Percentiles rank a stretch among this genome's conserved stretches.
phyloP scores from a whole-genome alignment of 176 grass and related monocot species.

The Rhynchospora breviuscula region DNA sequence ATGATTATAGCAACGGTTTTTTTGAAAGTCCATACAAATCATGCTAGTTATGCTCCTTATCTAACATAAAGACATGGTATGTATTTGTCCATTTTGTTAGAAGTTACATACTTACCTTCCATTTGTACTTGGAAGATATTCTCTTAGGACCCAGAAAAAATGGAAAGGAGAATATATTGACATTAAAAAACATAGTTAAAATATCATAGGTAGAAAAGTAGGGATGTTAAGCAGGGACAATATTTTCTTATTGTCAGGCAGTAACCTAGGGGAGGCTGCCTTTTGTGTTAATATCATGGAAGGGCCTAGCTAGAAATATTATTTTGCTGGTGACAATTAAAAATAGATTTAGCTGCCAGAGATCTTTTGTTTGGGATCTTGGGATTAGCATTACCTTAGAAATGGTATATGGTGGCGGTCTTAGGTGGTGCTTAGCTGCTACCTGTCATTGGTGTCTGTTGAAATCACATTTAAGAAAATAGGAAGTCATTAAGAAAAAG shows the following conservation, averaged over 20 bases:
- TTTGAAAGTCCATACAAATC: neutral
- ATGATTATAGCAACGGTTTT: neutral
- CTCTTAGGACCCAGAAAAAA: neutral
- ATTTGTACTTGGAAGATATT: neutral
- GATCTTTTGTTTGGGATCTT: neutral
- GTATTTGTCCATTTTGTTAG: neutral
- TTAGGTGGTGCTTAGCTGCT: neutral
- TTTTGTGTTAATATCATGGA: neutral
- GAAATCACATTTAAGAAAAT: neutral
- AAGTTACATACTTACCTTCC: neutral
- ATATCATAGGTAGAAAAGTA: neutral
- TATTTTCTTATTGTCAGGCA: neutral
- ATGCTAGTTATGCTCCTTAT: neutral
- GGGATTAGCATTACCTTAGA: neutral
- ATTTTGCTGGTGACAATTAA: neutral
- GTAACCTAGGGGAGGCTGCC: neutral
- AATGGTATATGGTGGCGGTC: neutral
- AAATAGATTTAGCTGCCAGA: neutral
- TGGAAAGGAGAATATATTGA: neutral
- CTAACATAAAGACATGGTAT: neutral
- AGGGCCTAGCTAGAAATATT: too few species aligned
- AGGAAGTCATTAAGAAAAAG: neutral
- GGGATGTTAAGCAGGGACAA: neutral
- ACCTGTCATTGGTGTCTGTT: neutral
- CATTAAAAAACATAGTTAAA: neutral